These are phyloP conservation scores for Trichoderma aggressivum DNA, from an alignment of 2,329 filamentous ascomycete species.

Conservation along the genomic window DNA sequence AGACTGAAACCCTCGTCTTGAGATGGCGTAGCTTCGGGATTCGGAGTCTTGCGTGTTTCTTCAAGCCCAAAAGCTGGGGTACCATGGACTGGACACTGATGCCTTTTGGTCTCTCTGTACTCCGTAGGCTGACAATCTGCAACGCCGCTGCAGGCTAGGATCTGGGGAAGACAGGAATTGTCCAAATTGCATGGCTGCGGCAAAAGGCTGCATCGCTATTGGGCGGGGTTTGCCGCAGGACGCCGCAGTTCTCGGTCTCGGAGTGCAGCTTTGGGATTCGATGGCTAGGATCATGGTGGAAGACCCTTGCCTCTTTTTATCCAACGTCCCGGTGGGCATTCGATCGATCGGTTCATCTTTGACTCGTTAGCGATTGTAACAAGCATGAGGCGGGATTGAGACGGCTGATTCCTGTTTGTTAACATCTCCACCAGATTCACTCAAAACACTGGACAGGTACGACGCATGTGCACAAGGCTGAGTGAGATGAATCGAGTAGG, in stretches of 20 bases:
- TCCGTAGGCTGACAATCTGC: background rate
- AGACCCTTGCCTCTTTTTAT: background rate
- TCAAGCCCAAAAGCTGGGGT: conserved; percentile 9
- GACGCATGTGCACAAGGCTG: background rate
- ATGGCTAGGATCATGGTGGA: background rate
- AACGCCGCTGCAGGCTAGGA: conserved; percentile 2
- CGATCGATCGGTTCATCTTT: background rate
- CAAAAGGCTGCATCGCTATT: conserved; percentile 1
- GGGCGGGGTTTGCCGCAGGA: conserved; percentile 3
- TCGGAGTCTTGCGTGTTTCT: background rate
- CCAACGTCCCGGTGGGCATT: background rate
- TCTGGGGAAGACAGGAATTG: background rate
- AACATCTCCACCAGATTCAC: background rate
- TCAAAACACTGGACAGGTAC: background rate
- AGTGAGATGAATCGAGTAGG: background rate
- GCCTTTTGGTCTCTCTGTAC: background rate
- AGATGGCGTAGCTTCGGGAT: conserved; percentile 6
- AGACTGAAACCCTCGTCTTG: background rate
- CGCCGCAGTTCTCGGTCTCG: conserved; percentile 6
- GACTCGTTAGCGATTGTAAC: background rate
- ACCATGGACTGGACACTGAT: background rate
- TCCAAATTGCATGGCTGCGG: background rate
- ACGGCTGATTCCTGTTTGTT: background rate
- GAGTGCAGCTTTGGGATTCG: background rate
- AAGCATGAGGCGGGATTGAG: background rate